Evolutionary conservation across 768 basidiomycete species (phyloP).

Genomic region (Boletus patriciae): DNA sequence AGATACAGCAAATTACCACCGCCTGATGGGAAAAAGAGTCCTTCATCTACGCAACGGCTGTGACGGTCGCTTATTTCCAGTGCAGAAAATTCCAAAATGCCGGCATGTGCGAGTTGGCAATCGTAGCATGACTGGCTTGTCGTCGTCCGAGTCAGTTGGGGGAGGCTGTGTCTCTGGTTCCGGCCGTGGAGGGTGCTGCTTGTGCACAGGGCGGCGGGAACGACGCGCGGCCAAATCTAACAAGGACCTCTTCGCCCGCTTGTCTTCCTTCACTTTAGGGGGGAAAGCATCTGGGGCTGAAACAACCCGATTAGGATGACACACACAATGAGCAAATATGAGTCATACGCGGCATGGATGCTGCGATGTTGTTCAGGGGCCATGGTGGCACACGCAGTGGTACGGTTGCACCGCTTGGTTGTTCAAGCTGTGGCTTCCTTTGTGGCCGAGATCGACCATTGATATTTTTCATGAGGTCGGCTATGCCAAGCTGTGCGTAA

Average conservation of each 20-base stretch:
- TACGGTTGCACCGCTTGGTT: slow-evolving; percentile 9
- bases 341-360: slow-evolving; percentile 40
- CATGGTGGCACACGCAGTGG: slow-evolving; percentile 23
- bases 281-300: slow-evolving; percentile 42
- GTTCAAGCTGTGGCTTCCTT: slow-evolving; percentile 19
- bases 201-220: slow-evolving; percentile 29
- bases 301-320: slow-evolving; percentile 12
- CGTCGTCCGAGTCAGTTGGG: slow-evolving; percentile 5
- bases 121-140: slow-evolving; percentile 9
- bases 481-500: slow-evolving; percentile 36
- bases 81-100: slow-evolving; percentile 41
- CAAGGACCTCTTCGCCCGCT: slow-evolving; percentile 14
- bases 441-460: slow-evolving; percentile 15
- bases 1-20: slow-evolving; percentile 7
- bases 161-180: slow-evolving; percentile 8
- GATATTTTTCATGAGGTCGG: slow-evolving; percentile 28
- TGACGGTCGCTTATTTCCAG: slow-evolving; percentile 27
- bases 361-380: slow-evolving; percentile 25
- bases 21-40: background rate
- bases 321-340: background rate
- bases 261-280: slow-evolving; percentile 17
- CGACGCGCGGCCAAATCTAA: slow-evolving; percentile 11
- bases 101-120: slow-evolving; percentile 18
- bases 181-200: slow-evolving; percentile 21
- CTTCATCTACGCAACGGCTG: slow-evolving; percentile 14